Evolutionary conservation across 805 yeast genomes (phyloP).

Genomic region (Starmerella floris): DNA sequence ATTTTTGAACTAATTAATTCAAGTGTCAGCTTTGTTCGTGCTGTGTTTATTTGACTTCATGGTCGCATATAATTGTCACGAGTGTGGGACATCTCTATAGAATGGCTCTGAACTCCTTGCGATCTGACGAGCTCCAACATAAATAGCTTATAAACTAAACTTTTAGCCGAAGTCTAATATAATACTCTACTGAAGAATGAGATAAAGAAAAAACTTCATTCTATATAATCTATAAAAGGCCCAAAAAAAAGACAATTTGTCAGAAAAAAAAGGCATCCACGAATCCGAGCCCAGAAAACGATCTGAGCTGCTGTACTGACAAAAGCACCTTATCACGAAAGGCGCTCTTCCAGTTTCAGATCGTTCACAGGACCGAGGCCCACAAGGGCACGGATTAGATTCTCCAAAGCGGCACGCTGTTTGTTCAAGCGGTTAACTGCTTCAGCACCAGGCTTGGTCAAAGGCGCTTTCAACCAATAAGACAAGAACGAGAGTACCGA

Average conservation of each 20-base stretch:
- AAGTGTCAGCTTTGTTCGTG: too few relatives aligned
- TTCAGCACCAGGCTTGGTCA: constrained; percentile 78
- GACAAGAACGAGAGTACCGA: constrained; percentile 75
- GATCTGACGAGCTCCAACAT: too few relatives aligned
- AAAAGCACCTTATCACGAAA: constrained; percentile 21
- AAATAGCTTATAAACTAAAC: too few relatives aligned
- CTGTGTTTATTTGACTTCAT: too few relatives aligned
- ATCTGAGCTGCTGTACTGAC: constrained; percentile 17
- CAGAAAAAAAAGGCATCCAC: neutral
- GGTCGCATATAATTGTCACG: too few relatives aligned
- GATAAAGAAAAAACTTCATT: too few relatives aligned
- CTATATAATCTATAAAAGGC: too few relatives aligned
- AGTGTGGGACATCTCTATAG: too few relatives aligned
- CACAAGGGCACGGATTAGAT: constrained; percentile 73
- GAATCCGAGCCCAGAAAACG: constrained; percentile 4
- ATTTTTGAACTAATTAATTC: too few relatives aligned
- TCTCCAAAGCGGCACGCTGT: constrained; percentile 86
- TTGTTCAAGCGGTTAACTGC: constrained; percentile 89
- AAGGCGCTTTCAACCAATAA: constrained; percentile 95
- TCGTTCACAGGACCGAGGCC: constrained; percentile 87
- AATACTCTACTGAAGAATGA: too few relatives aligned
- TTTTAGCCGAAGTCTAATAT: too few relatives aligned
- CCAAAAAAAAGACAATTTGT: neutral
- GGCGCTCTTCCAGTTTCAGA: constrained; percentile 87
- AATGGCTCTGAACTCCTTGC: too few relatives aligned